Base-by-base conservation (phyloP, 352 stramenopile species). In the Phytophthora idaei region DNA sequence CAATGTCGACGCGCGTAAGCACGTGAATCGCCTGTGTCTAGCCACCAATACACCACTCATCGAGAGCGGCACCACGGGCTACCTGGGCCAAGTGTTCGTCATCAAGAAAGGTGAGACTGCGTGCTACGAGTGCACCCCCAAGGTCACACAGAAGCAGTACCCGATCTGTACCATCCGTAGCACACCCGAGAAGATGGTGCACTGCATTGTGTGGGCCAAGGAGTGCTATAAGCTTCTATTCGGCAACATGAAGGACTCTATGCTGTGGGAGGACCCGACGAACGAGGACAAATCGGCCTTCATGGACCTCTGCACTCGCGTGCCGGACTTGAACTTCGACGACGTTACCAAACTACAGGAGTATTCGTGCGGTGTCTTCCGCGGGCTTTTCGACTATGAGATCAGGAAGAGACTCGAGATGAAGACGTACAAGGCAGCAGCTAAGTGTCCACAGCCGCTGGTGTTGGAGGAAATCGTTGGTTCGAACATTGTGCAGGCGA, bases 101-200 rank as follows among this genome's bases (percentile, higher is more conserved):
- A 99, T 99, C 87, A 95, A 97, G 63, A 99, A 99, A 64, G 85
- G 84, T 29, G 83, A 98, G 69, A 99, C 98, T 14, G 97, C 98
- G 69, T 99, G 98, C 85, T 99, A 99, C 74, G 98, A 99, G 81
- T 99, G 98, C 83, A 95, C 97, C 29, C 88, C 95, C 37, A 95
- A 96, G 56, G 89, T 92, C 74, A 84, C 97, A 63, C 59, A 98
- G 61, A 99, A 99, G 72, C 95, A 99, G 28, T 99, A 99, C 78
- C 97, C 98, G 21, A 99, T 99, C 73, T 99, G 98, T 78, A 99
- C 98, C 42, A 99, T 99, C 76, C 92, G 98, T 70, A 97, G 88
- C 46, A 99, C 98, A 14, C 98, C 98, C 0, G 96, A 98, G 74
- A 99, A 99, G 83, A 98, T 98, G 61, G 98, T 99, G 29, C 98